Evolutionary conservation across 1,284 basidiomycete species (phyloP).

Genomic region (Moesziomyces sp.): DNA sequence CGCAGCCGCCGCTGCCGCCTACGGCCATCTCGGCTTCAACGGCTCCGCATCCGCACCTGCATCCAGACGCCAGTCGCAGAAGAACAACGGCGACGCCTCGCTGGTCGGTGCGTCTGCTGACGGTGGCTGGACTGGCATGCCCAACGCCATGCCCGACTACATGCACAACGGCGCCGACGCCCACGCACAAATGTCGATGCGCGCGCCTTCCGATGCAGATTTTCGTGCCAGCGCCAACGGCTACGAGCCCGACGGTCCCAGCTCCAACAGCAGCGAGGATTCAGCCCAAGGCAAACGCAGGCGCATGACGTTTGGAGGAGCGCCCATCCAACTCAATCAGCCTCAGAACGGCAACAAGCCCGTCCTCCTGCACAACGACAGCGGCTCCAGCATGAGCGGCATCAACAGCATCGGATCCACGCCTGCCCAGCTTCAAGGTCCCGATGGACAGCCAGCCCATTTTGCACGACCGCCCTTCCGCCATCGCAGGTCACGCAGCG

Average conservation of each 20-base stretch:
- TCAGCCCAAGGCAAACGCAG: slow-evolving; percentile 38
- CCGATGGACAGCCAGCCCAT: slow-evolving; percentile 13
- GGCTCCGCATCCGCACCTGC: slow-evolving; percentile 26
- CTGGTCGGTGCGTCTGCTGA: slow-evolving; percentile 10
- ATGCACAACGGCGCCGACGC: slow-evolving; percentile 11
- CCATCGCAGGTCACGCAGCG: slow-evolving; percentile 37
- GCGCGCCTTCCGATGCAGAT: slow-evolving; percentile 16
- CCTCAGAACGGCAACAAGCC: slow-evolving; percentile 21
- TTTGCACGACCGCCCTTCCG: slow-evolving; percentile 36
- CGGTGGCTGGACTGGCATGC: slow-evolving; percentile 15
- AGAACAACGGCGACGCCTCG: slow-evolving; percentile 10
- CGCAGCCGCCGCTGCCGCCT: slow-evolving; percentile 50
- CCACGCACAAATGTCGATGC: slow-evolving; percentile 22
- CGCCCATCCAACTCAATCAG: slow-evolving; percentile 21
- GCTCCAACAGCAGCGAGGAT: slow-evolving; percentile 35
- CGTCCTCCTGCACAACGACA: slow-evolving; percentile 29
- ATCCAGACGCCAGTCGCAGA: slow-evolving; percentile 33
- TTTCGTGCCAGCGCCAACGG: slow-evolving; percentile 22
- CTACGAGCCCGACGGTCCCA: slow-evolving; percentile 35
- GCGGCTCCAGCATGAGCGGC: slow-evolving; percentile 31
- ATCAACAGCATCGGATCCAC: slow-evolving; percentile 24
- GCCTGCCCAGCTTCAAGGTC: slow-evolving; percentile 12
- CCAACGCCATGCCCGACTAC: slow-evolving; percentile 19
- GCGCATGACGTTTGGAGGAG: slow-evolving; percentile 46
- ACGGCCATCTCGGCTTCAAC: slow-evolving; percentile 47